phyloP scores from a whole-genome alignment of 352 stramenopile species.

The Plasmopara muralis region DNA sequence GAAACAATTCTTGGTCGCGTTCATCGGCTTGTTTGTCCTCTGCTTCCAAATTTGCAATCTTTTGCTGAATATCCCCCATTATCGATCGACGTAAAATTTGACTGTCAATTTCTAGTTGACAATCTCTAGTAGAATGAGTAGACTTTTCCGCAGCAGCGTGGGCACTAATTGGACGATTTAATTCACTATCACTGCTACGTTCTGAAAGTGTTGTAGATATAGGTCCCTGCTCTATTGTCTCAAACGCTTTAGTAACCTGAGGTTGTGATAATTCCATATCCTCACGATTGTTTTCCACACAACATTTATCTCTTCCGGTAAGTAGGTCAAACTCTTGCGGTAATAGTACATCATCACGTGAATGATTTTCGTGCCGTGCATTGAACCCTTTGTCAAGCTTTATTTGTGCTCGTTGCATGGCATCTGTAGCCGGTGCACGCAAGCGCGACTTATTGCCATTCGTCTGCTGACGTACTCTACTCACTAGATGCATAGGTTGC shows the following conservation, averaged over 20 bases:
- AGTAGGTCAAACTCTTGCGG: neutral
- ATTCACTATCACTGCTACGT: neutral
- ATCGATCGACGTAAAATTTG: constrained; percentile 26
- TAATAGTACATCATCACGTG: neutral
- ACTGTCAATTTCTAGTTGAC: neutral
- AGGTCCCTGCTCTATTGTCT: neutral
- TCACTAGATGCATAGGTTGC: constrained; percentile 6
- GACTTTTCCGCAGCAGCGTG: neutral
- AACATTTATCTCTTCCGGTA: neutral
- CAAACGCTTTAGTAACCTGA: constrained; percentile 1
- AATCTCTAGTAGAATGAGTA: neutral
- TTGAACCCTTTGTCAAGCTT: constrained; percentile 3
- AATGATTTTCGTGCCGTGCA: neutral
- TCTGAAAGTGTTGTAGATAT: neutral
- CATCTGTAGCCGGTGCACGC: constrained; percentile 7
- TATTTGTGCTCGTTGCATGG: constrained; percentile 7
- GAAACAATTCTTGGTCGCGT: constrained; percentile 32
- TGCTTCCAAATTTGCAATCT: constrained; percentile 34
- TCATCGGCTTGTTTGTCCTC: constrained; percentile 30
- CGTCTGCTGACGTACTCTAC: constrained; percentile 1
- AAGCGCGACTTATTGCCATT: constrained; percentile 2
- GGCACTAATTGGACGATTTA: constrained; percentile 4
- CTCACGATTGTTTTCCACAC: neutral
- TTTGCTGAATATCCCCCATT: constrained; percentile 42
- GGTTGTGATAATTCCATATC: neutral